These are phyloP conservation scores for Leptoxyphium fumago DNA, from an alignment of 2,329 filamentous ascomycete species.

Conservation along the genomic window DNA sequence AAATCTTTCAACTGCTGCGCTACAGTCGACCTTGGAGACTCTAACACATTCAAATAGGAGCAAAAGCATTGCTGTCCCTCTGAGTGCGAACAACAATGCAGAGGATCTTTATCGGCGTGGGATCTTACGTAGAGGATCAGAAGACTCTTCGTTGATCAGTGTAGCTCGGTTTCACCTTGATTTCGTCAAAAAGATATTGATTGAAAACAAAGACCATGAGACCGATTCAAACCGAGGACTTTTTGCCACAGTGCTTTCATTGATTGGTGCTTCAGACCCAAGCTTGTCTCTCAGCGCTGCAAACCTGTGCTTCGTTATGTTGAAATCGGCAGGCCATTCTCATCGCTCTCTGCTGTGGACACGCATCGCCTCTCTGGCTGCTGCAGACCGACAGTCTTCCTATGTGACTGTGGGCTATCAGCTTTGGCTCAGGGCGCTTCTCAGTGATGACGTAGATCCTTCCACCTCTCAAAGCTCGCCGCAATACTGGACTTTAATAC, in stretches of 20 bases:
- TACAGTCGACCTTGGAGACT: neutral
- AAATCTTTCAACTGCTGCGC: neutral
- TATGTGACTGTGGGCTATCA: neutral
- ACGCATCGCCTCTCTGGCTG: neutral
- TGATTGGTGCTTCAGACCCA: neutral
- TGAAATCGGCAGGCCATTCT: neutral
- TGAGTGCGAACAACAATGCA: neutral
- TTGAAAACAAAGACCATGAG: neutral
- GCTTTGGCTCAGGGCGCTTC: neutral
- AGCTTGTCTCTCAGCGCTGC: neutral
- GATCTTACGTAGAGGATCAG: neutral
- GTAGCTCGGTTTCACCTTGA: neutral
- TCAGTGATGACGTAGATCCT: neutral
- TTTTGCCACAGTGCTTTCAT: neutral
- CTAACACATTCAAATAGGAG: neutral
- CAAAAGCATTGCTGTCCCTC: neutral
- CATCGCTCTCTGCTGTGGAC: neutral
- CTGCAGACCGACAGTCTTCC: neutral
- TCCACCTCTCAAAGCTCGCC: neutral
- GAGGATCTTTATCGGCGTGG: neutral
- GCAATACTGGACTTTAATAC: constrained; percentile 27
- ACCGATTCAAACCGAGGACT: neutral
- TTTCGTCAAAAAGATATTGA: neutral
- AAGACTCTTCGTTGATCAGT: neutral
- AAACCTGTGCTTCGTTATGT: neutral